Evolutionary conservation across 768 basidiomycete species (phyloP), one percentile per base, ranked within the genome.

Genomic region (Suillus lakei): DNA sequence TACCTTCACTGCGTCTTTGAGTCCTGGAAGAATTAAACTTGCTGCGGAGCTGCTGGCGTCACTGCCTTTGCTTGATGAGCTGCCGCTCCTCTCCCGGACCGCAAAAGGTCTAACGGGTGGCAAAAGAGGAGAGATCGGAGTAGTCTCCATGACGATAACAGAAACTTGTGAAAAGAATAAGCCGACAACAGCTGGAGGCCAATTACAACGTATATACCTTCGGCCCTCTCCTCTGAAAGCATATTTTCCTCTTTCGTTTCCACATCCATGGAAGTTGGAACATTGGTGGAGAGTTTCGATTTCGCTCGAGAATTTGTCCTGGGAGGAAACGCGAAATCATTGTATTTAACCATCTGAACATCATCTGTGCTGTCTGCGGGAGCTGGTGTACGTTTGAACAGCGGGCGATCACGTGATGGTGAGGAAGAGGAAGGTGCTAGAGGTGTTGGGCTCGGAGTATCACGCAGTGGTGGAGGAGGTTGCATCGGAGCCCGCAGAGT

Each of bases 1-100:
- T 73, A 89, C 91, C 86, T 91, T 92, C 32, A 92, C 76, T 21
- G 90, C 88, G 71, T 93, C 91, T 71, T 88, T 91, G 38, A 92
- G 77, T 4, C 87, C 89, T 2, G 89, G 88, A 0, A 87, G 76
- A 30, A 80, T 79, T 43, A 81, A 68, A 62, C 71, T 71, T 63
- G 70, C 70, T 51, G 70, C 56, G 21, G 73, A 72, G 62, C 63
- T 71, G 61, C 70, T 68, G 16, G 71, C 73, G n/a, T 81, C 72
- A 63, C 81, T 74, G 63, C 78, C 71, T 69, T 76, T 72, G 61
- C 83, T 82, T 2, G 80, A 78, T 30, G 84, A 81, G 64, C 82
- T 85, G 5, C 84, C 85, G 41, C 83, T 85, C 55, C 85, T 78
- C 56, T 83, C 82, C 53, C 85, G 77, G 21, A 72, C 71, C n/a